Conservation (phyloP, 345 rosid species). For the Corchorus olitorius region DNA sequence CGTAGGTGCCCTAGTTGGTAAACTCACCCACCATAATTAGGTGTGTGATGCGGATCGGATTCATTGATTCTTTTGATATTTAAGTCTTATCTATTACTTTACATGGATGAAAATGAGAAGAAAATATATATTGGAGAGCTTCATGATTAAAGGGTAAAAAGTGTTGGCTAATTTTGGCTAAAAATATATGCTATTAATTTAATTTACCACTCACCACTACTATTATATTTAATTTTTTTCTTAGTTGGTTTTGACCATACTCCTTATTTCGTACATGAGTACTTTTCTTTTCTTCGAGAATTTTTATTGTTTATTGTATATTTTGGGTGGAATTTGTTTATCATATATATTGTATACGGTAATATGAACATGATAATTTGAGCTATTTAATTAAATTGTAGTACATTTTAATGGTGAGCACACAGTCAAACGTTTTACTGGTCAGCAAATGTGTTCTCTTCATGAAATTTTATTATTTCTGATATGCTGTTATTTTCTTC, state of each 20-base stretch:
- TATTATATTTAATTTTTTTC: neutral
- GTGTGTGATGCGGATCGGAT: too few species aligned
- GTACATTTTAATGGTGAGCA: too few species aligned
- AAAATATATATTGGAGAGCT: neutral
- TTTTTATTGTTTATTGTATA: neutral
- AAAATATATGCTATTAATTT: neutral
- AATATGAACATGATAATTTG: neutral
- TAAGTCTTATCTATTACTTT: too few species aligned
- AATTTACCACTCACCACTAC: neutral
- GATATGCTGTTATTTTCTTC: too few species aligned
- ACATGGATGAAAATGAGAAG: neutral
- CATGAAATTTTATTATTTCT: neutral
- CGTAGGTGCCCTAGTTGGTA: too few species aligned
- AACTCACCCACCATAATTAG: too few species aligned
- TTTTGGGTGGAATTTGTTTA: too few species aligned
- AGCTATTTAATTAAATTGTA: neutral
- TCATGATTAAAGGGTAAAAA: neutral
- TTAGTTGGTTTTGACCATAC: neutral
- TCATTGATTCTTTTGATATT: too few species aligned
- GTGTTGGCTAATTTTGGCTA: neutral
- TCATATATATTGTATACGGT: too few species aligned
- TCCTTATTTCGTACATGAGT: neutral
- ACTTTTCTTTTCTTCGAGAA: neutral
- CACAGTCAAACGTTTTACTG: slow-evolving; percentile 6
- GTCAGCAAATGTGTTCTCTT: slow-evolving; percentile 17